These are phyloP conservation scores for Persicaria maculosa DNA, from an alignment of 148 eudicot species.

Conservation along the genomic window DNA sequence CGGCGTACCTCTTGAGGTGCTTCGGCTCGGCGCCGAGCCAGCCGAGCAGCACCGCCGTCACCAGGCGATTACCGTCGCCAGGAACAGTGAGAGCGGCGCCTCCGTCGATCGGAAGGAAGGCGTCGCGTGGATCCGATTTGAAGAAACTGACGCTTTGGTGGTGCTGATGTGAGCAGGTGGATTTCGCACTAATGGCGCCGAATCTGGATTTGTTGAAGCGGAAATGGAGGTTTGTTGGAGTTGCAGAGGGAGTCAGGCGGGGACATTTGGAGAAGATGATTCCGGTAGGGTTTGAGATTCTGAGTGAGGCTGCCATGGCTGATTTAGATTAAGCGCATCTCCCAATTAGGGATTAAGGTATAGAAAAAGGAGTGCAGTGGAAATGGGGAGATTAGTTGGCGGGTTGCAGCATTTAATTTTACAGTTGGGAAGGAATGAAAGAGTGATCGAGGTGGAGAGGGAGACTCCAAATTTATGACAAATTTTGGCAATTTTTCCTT, in stretches of 20 bases:
- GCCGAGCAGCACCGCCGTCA: constrained; percentile 72
- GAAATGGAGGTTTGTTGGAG: not conserved
- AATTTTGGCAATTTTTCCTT: too few relatives aligned
- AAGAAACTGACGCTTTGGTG: constrained; percentile 2
- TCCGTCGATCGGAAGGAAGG: not conserved
- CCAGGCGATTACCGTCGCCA: constrained; percentile 23
- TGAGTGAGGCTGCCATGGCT: not conserved
- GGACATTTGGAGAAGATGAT: not conserved
- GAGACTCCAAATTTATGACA: too few relatives aligned
- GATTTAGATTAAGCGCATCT: not conserved
- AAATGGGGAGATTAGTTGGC: too few relatives aligned
- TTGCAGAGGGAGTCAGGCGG: not conserved
- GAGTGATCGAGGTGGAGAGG: too few relatives aligned
- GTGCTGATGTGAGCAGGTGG: not conserved
- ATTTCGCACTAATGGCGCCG: not conserved
- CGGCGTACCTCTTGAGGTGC: constrained; percentile 68
- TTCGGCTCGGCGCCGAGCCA: constrained; percentile 80
- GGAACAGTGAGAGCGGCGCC: not conserved
- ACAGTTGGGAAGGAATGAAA: too few relatives aligned
- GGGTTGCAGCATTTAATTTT: too few relatives aligned
- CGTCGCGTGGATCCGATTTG: constrained; percentile 10
- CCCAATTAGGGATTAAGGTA: too few relatives aligned
- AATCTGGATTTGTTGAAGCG: not conserved
- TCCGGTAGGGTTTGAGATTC: not conserved
- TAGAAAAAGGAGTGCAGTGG: too few relatives aligned